phyloP scores from a whole-genome alignment of 2,329 filamentous ascomycete species.

The Penicillium sp. region DNA sequence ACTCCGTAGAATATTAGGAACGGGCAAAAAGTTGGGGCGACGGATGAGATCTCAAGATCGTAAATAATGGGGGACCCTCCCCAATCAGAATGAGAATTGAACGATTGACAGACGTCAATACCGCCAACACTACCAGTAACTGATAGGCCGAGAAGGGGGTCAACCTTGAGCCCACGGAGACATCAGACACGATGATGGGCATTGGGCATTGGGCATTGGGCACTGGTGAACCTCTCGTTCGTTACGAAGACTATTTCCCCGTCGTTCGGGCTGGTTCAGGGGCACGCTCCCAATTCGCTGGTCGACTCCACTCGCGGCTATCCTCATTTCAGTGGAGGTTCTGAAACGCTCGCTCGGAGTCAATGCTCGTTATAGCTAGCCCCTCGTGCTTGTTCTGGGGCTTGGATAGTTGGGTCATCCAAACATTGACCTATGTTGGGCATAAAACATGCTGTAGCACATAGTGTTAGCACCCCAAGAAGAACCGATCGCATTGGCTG shows the following conservation, averaged over 20 bases:
- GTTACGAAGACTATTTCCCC: not conserved
- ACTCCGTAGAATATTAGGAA: not conserved
- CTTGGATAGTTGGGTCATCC: not conserved
- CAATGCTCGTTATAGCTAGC: conserved; percentile 25
- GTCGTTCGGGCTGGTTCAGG: conserved; percentile 20
- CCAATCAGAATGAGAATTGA: conserved; percentile 16
- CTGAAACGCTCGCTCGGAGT: conserved; percentile 30
- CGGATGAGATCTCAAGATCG: conserved; percentile 25
- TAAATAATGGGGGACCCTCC: not conserved
- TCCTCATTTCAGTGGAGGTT: conserved; percentile 31
- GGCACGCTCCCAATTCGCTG: conserved; percentile 26
- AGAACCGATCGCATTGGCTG: not conserved
- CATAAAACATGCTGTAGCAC: not conserved
- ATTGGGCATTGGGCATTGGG: too few relatives aligned
- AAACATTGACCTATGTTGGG: not conserved
- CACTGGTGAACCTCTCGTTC: conserved; percentile 18
- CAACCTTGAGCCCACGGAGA: not conserved
- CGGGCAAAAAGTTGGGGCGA: conserved; percentile 10
- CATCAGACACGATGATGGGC: not conserved
- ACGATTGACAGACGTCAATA: not conserved
- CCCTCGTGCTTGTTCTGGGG: conserved; percentile 9
- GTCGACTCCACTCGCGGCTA: conserved; percentile 32
- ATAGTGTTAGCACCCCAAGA: not conserved
- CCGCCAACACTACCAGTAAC: not conserved
- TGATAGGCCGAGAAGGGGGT: conserved; percentile 18